Conservation (phyloP, 2,329 filamentous ascomycete species). For the Venturiaceae sp. region DNA sequence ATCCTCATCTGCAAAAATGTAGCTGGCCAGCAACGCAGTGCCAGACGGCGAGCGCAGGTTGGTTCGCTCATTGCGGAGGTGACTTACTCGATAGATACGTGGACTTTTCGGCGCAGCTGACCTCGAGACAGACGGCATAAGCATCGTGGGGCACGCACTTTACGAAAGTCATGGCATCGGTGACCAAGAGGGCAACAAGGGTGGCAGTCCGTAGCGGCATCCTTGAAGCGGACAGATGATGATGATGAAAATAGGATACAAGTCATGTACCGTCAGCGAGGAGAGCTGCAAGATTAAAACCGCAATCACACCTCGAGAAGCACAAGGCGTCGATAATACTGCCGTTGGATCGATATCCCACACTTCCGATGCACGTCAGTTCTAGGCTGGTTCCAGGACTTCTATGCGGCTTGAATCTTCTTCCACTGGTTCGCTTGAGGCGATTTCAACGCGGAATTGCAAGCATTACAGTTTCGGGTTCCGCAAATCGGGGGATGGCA, state of each 20-base stretch:
- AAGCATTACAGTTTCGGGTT: not conserved
- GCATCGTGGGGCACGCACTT: not conserved
- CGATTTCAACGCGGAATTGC: not conserved
- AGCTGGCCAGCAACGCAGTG: not conserved
- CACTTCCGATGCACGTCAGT: not conserved
- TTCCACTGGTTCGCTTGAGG: not conserved
- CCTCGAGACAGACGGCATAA: not conserved
- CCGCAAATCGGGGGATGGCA: not conserved
- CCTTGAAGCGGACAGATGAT: too few relatives aligned
- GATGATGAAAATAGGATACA: too few relatives aligned
- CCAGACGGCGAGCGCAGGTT: not conserved
- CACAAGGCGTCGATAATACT: not conserved
- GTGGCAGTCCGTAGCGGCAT: not conserved
- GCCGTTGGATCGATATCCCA: not conserved
- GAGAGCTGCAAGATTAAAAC: not conserved
- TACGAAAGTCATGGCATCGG: not conserved
- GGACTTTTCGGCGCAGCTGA: not conserved
- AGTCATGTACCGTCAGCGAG: not conserved
- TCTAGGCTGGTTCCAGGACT: not conserved
- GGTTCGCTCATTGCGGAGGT: not conserved
- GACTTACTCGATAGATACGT: not conserved
- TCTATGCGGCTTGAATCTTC: not conserved
- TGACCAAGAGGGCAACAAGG: not conserved
- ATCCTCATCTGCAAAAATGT: not conserved
- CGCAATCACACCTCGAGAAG: too few relatives aligned